phyloP scores from a whole-genome alignment of 345 rosid species.

The Rhizophora mangle region DNA sequence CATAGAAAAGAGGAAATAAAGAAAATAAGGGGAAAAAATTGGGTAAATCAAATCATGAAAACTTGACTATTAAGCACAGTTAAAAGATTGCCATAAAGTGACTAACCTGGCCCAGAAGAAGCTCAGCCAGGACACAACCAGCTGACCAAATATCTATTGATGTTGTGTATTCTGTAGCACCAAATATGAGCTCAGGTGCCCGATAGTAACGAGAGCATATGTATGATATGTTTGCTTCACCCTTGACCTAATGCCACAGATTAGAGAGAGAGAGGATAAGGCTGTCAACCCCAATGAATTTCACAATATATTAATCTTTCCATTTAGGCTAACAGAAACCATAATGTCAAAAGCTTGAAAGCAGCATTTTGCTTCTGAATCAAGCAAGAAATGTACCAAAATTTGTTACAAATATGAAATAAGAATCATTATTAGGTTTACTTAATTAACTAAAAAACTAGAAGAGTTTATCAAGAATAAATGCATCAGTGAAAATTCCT shows the following conservation, averaged over 20 bases:
- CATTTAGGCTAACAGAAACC: too few species aligned
- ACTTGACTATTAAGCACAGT: not conserved
- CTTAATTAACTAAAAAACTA: too few species aligned
- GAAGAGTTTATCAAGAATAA: too few species aligned
- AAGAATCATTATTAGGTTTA: too few species aligned
- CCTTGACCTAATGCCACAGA: conserved; percentile 49
- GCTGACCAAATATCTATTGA: conserved; percentile 92
- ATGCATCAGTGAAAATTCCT: too few species aligned
- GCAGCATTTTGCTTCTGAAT: too few species aligned
- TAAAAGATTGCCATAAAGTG: not conserved
- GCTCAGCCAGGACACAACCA: conserved; percentile 91
- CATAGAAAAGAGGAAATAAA: not conserved
- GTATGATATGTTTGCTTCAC: conserved; percentile 77
- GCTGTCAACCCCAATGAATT: too few species aligned
- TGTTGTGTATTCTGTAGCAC: conserved; percentile 73
- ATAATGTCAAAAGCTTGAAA: too few species aligned
- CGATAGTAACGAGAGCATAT: conserved; percentile 88
- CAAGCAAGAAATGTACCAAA: too few species aligned
- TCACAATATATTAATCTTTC: too few species aligned
- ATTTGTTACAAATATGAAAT: too few species aligned
- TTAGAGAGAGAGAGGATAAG: not conserved
- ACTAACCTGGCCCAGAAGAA: conserved; percentile 74
- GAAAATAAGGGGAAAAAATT: not conserved
- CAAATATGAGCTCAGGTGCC: conserved; percentile 86
- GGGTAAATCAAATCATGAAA: not conserved